Base-by-base conservation (phyloP, 306 rosid genomes). In the Comarum palustre region DNA sequence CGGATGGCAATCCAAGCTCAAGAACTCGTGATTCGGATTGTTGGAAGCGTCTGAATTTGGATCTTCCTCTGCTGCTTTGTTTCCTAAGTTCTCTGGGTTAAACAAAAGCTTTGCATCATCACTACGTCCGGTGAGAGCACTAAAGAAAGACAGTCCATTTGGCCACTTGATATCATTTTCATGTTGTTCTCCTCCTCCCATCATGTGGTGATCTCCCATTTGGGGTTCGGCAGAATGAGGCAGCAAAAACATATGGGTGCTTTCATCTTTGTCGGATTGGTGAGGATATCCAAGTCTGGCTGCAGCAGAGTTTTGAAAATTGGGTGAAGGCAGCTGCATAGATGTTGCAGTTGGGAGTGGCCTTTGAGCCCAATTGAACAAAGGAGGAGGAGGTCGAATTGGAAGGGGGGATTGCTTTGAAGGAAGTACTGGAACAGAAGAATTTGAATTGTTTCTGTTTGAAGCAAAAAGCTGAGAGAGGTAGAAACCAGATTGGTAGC, bases 391-490 rank as follows among this genome's bases (percentile, higher is more conserved):
- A n/a, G 92, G 84, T 66, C 92, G 85, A 73, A 87, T 82, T 13
- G 96, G 96, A 45, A 90, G 75, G 41, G 89, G 66, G 27, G 97
- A 78, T 68, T 84, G 95, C 73, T 89, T 89, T 16, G 91, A 87
- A 73, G 98, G 91, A 60, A 85, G 42, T 3, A 72, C 62, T 0
- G 88, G 73, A 25, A 88, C 75, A 1, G 98, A 79, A 25, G 94
- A 83, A 24, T 62, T 62, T 17, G 96, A 85, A 62, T 76, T 59
- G 86, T 85, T 93, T 82, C 96, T 80, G 69, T 83, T 90, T 58
- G 99, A 92, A 39, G 99, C 89, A 80, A 95, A 95, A 73, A 95
- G 97, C 68, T 95, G 97, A 19, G 97, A 88, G 65, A 95, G 90
- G 79, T 90, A 91, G 82, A 87, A 90, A 34, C 99, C 99, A 73